Base-by-base conservation (phyloP, 495 filamentous ascomycete species). In the Neurospora sp. region DNA sequence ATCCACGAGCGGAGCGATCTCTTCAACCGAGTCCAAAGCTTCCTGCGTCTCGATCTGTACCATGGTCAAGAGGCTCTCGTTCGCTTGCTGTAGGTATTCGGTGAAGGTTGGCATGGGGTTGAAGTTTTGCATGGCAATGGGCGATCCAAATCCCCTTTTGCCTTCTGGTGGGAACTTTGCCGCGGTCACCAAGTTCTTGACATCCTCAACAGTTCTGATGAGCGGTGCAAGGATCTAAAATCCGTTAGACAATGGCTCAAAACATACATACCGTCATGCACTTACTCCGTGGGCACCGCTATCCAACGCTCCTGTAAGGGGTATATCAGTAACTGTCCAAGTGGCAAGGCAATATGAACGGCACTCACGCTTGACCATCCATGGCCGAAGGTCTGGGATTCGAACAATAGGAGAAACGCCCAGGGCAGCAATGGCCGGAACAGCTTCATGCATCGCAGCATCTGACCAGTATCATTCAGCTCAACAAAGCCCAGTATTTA, bases 31-130 rank as follows among this genome's bases (percentile, higher is more conserved):
- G 4, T 92, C 88, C 54, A 96, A 82, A 0, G 92, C 92, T 76
- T 90, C 90, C 74, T 84, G 85, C 1, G 93, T 96, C 81, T 96
- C 93, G 72, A 96, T 94, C 83, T 96, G 93, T 39, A 94, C 88
- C 77, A 93, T 90, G 27, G 91, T 92, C 40, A 93, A 79, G 14
- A 95, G 82, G 44, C 86, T 85, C 11, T 88, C 87, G 80, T 95
- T 95, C 37, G 93, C 91, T 73, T 93, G 87, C 75, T 91, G 87
- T 35, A 93, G 85, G 75, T 96, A 96, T 49, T 92, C 89, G 3
- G 85, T 85, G 73, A 85, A 76, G 5, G 86, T 85, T 18, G 87
- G 82, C 2, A 80, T 80, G 1, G 89, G 85, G 62, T 81, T 78
- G 77, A 93, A 93, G 66, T 84, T 86, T 73, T 90, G 88, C 83